A percentile compares a stretch with the other conserved stretches of the same genome.
phyloP scores from a whole-genome alignment of 345 rosid species.

The Toxicodendron radicans region DNA sequence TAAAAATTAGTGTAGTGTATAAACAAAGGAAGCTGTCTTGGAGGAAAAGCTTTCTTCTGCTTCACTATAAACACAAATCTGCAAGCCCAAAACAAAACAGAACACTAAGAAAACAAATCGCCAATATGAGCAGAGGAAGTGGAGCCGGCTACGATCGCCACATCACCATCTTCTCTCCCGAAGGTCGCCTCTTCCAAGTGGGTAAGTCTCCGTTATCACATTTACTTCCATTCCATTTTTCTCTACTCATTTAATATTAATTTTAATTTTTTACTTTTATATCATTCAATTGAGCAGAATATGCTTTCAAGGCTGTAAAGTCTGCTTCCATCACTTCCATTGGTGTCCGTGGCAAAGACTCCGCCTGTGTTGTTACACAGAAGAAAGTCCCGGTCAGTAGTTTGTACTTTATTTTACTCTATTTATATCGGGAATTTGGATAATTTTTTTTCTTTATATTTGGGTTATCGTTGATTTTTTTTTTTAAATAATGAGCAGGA shows the following conservation, averaged over 20 bases:
- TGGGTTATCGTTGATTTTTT: constrained; percentile 5
- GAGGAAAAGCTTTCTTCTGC: constrained; percentile 6
- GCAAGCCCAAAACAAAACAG: neutral
- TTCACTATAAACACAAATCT: neutral
- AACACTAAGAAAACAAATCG: neutral
- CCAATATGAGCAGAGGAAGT: constrained; percentile 79
- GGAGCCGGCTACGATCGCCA: constrained; percentile 90
- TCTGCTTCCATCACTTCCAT: constrained; percentile 91
- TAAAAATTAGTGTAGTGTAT: neutral
- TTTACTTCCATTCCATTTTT: neutral
- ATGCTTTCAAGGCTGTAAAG: constrained; percentile 97
- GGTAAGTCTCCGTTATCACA: constrained; percentile 36
- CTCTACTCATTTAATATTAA: neutral
- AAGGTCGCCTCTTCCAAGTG: constrained; percentile 92
- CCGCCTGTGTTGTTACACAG: constrained; percentile 95
- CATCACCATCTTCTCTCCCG: constrained; percentile 86
- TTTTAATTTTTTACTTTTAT: too few species aligned
- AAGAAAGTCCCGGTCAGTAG: constrained; percentile 95
- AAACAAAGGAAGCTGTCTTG: neutral
- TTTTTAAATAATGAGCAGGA: constrained; percentile 52
- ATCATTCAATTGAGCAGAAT: constrained; percentile 45
- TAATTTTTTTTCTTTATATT: neutral
- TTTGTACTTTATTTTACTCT: neutral
- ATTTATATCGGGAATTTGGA: neutral
- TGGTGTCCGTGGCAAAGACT: constrained; percentile 95